These are phyloP conservation scores for Yamadazyma endophytica DNA, from an alignment of 805 yeast species.

Conservation along the genomic window DNA sequence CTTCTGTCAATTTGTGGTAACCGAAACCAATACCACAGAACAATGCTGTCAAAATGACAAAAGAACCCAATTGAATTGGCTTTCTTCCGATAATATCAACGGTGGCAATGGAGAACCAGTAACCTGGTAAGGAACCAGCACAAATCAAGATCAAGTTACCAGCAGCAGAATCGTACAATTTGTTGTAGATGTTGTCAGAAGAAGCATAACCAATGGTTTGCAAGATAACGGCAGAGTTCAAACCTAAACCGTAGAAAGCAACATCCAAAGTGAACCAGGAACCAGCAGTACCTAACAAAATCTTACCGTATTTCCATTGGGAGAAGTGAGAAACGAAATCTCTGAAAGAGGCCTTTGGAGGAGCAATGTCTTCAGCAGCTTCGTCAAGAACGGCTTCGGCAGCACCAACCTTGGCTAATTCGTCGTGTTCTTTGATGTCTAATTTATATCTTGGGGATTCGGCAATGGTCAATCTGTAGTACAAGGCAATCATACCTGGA, in stretches of 20 bases:
- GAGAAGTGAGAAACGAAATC: slow-evolving; percentile 73
- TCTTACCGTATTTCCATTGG: slow-evolving; percentile 85
- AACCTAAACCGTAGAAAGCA: slow-evolving; percentile 85
- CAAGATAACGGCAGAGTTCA: slow-evolving; percentile 76
- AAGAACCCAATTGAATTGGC: slow-evolving; percentile 75
- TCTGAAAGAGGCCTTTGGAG: slow-evolving; percentile 77
- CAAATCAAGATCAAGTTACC: slow-evolving; percentile 90
- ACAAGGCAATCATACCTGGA: slow-evolving; percentile 80
- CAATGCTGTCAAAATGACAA: slow-evolving; percentile 62
- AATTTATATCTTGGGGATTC: slow-evolving; percentile 91
- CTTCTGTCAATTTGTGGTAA: slow-evolving; percentile 66
- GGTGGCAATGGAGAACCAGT: slow-evolving; percentile 81
- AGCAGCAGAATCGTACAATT: slow-evolving; percentile 74
- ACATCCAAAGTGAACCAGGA: slow-evolving; percentile 89
- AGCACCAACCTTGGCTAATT: slow-evolving; percentile 50
- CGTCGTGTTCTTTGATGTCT: slow-evolving; percentile 63
- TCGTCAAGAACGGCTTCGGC: slow-evolving; percentile 41
- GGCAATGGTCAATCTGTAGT: slow-evolving; percentile 90
- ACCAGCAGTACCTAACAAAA: slow-evolving; percentile 84
- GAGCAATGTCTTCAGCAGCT: slow-evolving; percentile 37
- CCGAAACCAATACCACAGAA: slow-evolving; percentile 84
- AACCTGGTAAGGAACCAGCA: slow-evolving; percentile 95
- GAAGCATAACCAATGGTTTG: slow-evolving; percentile 82
- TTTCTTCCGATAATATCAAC: slow-evolving; percentile 82
- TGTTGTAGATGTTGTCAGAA: slow-evolving; percentile 61